Conservation (phyloP, 495 filamentous ascomycete genomes). For the Margaritispora aquatica region DNA sequence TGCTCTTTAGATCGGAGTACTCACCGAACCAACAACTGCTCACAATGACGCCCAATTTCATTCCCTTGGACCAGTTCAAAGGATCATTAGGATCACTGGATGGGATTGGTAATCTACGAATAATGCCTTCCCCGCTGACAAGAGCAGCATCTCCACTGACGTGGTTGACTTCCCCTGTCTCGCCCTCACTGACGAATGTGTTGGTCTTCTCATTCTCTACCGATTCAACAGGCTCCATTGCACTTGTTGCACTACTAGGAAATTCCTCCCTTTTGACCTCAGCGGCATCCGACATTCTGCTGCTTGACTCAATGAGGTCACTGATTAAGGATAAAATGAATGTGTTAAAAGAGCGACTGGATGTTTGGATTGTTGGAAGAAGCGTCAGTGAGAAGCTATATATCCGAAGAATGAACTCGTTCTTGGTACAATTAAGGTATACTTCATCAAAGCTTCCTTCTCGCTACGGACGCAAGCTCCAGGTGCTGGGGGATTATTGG, state of each 20-base stretch:
- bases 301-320: too few relatives aligned
- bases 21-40: constrained; percentile 35
- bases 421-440: not conserved
- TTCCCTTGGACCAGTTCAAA: constrained; percentile 28
- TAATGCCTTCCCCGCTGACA: constrained; percentile 22
- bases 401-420: not conserved
- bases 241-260: not conserved
- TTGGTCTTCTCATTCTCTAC: not conserved
- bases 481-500: not conserved
- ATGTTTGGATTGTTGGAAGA: not conserved
- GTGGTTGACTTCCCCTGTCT: not conserved
- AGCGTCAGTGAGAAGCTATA: not conserved
- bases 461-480: not conserved
- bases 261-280: too few relatives aligned
- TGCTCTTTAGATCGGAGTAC: not conserved
- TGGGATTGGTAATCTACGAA: constrained; percentile 29
- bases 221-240: not conserved
- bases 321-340: too few relatives aligned
- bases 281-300: too few relatives aligned
- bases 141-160: constrained; percentile 6
- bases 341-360: not conserved
- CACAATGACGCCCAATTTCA: constrained; percentile 20
- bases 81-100: constrained; percentile 34
- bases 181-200: not conserved
- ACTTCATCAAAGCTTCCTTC: too few relatives aligned